A percentile compares a stretch with the other conserved stretches of the same genome.
These are phyloP conservation scores for Austroboletus novae-zelandiae DNA, from an alignment of 1,284 basidiomycete species.

Conservation along the genomic window DNA sequence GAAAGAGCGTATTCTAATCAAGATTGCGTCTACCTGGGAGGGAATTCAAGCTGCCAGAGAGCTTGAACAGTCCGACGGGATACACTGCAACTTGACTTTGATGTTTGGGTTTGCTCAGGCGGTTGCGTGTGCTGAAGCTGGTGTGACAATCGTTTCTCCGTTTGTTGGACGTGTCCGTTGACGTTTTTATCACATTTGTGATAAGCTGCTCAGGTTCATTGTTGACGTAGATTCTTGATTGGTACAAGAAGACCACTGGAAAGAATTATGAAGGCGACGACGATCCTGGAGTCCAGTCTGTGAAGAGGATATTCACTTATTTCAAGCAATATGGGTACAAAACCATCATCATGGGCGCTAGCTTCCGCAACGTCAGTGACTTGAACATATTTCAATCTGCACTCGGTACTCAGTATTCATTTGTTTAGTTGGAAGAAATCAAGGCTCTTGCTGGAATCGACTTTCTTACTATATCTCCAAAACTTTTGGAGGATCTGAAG, in stretches of 20 bases:
- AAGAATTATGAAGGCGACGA: conserved; percentile 82
- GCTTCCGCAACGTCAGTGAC: conserved; percentile 86
- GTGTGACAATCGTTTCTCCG: conserved; percentile 95
- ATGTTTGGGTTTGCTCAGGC: conserved; percentile 98
- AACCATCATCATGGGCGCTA: conserved; percentile 99
- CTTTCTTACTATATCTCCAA: conserved; percentile 92
- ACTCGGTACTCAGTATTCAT: neutral
- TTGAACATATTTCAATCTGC: neutral
- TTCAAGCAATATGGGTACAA: conserved; percentile 99
- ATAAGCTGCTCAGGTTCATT: neutral
- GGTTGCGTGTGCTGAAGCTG: conserved; percentile 96
- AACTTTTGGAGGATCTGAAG: conserved; percentile 89
- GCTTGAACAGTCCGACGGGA: conserved; percentile 86
- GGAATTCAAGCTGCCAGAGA: conserved; percentile 98
- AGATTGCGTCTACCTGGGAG: conserved; percentile 99
- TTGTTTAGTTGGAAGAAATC: conserved; percentile 79
- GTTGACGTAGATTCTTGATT: conserved; percentile 77
- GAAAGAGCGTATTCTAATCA: conserved; percentile 94
- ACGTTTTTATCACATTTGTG: neutral
- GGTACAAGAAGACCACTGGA: conserved; percentile 90
- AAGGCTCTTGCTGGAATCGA: conserved; percentile 93
- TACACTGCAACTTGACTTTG: conserved; percentile 98
- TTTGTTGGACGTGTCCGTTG: conserved; percentile 92
- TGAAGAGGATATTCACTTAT: conserved; percentile 97
- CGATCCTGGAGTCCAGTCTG: conserved; percentile 95